Conservation (phyloP, 1,139 yeast genomes). For the Blastobotrys ciferrii region DNA sequence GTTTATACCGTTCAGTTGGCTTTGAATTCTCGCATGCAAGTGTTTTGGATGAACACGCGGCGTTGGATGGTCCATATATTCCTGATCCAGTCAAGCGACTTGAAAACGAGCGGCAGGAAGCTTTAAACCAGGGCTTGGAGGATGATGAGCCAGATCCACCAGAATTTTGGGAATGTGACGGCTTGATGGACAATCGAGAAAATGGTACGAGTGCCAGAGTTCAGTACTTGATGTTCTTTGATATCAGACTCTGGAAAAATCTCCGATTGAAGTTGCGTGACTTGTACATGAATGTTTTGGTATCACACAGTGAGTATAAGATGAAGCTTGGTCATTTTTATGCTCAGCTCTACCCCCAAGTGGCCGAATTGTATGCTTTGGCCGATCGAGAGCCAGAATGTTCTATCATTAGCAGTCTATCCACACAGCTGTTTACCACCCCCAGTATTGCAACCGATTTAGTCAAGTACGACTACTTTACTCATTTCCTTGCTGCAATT, state of each 20-base stretch:
- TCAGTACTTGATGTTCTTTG: slow-evolving; percentile 70
- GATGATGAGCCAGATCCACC: background rate
- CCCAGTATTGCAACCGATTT: slow-evolving; percentile 75
- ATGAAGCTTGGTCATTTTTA: slow-evolving; percentile 69
- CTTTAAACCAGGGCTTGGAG: background rate
- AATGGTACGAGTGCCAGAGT: slow-evolving; percentile 48
- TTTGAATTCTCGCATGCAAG: slow-evolving; percentile 14
- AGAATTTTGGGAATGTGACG: slow-evolving; percentile 8
- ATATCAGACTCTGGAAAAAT: slow-evolving; percentile 70
- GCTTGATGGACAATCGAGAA: slow-evolving; percentile 13
- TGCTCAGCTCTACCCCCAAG: slow-evolving; percentile 74
- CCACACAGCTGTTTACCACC: slow-evolving; percentile 86
- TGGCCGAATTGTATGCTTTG: slow-evolving; percentile 70
- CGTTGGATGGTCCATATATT: slow-evolving; percentile 23
- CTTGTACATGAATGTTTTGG: slow-evolving; percentile 65
- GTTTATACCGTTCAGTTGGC: slow-evolving; percentile 1
- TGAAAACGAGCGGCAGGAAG: background rate
- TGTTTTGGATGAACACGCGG: slow-evolving; percentile 18
- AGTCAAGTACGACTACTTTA: slow-evolving; percentile 65
- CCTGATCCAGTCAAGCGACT: slow-evolving; percentile 20
- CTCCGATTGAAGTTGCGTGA: slow-evolving; percentile 63
- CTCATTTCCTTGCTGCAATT: slow-evolving; percentile 65
- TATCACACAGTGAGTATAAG: slow-evolving; percentile 62
- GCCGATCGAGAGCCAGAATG: slow-evolving; percentile 82
- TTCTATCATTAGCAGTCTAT: slow-evolving; percentile 68